Conservation (phyloP, 2,329 filamentous ascomycete species). For the Beauveria brongniartii region DNA sequence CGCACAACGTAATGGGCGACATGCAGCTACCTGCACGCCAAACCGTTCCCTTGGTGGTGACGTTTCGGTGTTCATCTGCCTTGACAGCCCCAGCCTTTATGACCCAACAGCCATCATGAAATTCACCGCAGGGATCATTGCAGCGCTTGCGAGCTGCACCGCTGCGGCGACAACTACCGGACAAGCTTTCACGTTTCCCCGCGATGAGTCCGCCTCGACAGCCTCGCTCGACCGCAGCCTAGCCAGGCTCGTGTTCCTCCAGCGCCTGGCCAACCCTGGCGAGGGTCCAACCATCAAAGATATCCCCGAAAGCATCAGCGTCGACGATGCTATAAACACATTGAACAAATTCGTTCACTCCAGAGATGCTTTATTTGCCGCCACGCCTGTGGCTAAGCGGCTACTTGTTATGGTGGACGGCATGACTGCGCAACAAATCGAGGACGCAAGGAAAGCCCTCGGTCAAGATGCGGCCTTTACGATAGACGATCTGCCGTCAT, state of each 20-base stretch:
- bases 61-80: constrained; percentile 17
- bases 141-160: constrained; percentile 30
- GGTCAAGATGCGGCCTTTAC: constrained; percentile 38
- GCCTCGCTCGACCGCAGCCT: constrained; percentile 43
- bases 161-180: constrained; percentile 34
- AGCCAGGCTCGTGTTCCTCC: constrained; percentile 50
- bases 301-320: constrained; percentile 31
- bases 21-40: neutral
- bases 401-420: constrained; percentile 54
- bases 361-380: constrained; percentile 41
- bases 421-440: constrained; percentile 37
- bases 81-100: constrained; percentile 23
- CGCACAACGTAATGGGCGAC: constrained; percentile 4
- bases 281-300: constrained; percentile 41
- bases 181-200: constrained; percentile 45
- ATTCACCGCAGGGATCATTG: constrained; percentile 32
- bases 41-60: constrained; percentile 17
- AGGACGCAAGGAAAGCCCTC: constrained; percentile 32
- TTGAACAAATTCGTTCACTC: constrained; percentile 54
- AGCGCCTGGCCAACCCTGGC: constrained; percentile 42
- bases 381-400: constrained; percentile 33
- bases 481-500: constrained; percentile 37
- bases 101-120: constrained; percentile 31
- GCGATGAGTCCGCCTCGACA: constrained; percentile 22
- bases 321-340: constrained; percentile 43